A percentile compares a stretch with the other conserved stretches of the same genome.
These are phyloP conservation scores for Rostrohypoxylon terebratum DNA, from an alignment of 495 filamentous ascomycete genomes.

Conservation along the genomic window DNA sequence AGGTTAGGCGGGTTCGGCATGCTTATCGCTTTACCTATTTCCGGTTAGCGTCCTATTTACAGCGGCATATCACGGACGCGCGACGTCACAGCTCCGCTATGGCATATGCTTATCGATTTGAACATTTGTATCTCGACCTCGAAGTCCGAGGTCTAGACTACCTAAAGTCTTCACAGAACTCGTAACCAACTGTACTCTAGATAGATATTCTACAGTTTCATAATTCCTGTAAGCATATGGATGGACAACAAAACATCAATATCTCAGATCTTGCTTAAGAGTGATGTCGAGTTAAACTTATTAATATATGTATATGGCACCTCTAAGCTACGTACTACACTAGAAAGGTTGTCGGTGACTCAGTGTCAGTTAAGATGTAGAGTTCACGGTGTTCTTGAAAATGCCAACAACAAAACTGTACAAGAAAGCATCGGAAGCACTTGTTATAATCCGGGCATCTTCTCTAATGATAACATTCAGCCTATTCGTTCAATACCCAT, in stretches of 20 bases:
- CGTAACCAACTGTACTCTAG: no score
- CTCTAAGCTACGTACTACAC: no score
- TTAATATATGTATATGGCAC: no score
- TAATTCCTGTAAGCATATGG: no score
- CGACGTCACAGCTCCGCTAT: conserved; percentile 44
- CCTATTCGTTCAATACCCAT: conserved; percentile 28
- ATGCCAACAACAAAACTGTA: background rate
- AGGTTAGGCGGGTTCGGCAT: conserved; percentile 24
- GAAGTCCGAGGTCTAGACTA: background rate
- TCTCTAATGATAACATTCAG: conserved; percentile 16
- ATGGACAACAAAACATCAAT: no score
- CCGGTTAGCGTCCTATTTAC: conserved; percentile 11
- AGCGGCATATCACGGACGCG: background rate
- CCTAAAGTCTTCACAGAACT: background rate
- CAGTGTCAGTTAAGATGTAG: background rate
- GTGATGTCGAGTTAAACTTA: no score
- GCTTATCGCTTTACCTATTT: conserved; percentile 37
- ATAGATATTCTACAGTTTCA: no score
- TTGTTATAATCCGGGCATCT: conserved; percentile 17
- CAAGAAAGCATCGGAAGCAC: background rate
- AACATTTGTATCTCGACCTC: background rate
- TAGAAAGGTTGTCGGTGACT: background rate
- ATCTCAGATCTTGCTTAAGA: no score
- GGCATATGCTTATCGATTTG: conserved; percentile 38
- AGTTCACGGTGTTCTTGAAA: background rate